These are phyloP conservation scores for Arabidopsis lyrata DNA, from an alignment of 441 rosid species.

Conservation along the genomic window DNA sequence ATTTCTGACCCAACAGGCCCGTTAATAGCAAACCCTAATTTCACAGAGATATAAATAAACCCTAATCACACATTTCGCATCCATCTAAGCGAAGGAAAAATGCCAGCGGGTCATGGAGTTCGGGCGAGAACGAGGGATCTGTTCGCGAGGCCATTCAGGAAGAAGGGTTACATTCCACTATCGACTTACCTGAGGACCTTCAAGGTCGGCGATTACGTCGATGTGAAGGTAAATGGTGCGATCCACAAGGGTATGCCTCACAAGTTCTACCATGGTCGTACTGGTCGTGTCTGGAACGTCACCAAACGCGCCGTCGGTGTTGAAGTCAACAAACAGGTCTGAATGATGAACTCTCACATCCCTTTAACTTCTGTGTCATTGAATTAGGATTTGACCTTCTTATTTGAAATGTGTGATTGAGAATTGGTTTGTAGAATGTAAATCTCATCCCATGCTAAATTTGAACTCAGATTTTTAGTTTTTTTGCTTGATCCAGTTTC, in stretches of 20 bases:
- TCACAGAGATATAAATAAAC: background rate
- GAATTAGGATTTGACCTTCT: background rate
- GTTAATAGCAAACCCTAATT: constrained; percentile 16
- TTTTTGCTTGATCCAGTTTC: background rate
- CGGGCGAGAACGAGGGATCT: constrained; percentile 88
- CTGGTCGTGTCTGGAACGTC: constrained; percentile 93
- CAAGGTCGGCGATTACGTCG: constrained; percentile 90
- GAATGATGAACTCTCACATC: background rate
- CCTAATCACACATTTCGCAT: constrained; percentile 1
- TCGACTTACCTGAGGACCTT: constrained; percentile 80
- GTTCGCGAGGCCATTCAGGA: constrained; percentile 84
- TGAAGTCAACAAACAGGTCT: constrained; percentile 92
- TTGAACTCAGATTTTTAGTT: background rate
- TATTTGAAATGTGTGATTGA: background rate
- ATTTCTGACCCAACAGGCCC: background rate
- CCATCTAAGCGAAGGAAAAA: constrained; percentile 12
- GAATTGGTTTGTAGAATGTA: background rate
- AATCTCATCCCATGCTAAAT: background rate
- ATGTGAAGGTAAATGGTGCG: constrained; percentile 92
- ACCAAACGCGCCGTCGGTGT: constrained; percentile 97
- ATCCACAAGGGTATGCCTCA: constrained; percentile 99
- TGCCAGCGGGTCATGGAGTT: constrained; percentile 94
- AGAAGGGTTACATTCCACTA: constrained; percentile 91
- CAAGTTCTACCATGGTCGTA: constrained; percentile 96
- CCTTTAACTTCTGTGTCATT: no score